phyloP scores from a whole-genome alignment of 164 flowering plant genomes.

The Brasenia schreberi region DNA sequence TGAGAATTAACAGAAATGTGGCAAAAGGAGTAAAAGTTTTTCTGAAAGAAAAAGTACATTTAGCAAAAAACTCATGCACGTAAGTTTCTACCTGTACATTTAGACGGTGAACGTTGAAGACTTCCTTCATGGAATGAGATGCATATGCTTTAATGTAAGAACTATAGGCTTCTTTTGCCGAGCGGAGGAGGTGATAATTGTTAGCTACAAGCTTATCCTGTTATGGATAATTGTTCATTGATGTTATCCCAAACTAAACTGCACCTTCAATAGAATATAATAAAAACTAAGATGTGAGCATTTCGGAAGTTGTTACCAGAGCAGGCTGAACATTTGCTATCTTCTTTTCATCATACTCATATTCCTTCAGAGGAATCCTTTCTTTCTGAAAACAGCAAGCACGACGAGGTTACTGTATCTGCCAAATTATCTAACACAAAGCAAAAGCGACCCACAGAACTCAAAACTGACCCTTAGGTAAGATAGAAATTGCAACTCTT shows the following conservation, averaged over 20 bases:
- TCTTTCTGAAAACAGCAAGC: slow-evolving; percentile 38
- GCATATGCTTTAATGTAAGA: slow-evolving; percentile 77
- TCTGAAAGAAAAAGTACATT: no score
- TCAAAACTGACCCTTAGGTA: slow-evolving; percentile 56
- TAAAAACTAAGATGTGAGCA: neutral
- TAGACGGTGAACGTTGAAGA: slow-evolving; percentile 79
- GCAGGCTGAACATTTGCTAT: slow-evolving; percentile 68
- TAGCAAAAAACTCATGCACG: neutral
- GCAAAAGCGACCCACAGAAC: neutral
- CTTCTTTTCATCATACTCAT: slow-evolving; percentile 60
- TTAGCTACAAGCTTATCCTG: slow-evolving; percentile 71
- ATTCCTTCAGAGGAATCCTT: slow-evolving; percentile 76
- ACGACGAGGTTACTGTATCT: neutral
- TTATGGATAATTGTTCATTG: slow-evolving; percentile 1
- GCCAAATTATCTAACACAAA: neutral
- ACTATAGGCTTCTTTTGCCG: slow-evolving; percentile 91
- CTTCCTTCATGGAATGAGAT: slow-evolving; percentile 89
- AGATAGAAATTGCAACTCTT: slow-evolving; percentile 71
- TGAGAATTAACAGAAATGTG: no score
- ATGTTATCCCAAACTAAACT: neutral
- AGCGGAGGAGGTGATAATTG: slow-evolving; percentile 58
- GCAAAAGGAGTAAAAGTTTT: no score
- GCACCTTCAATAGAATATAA: neutral
- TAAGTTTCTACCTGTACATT: slow-evolving; percentile 55
- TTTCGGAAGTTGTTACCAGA: slow-evolving; percentile 22